Conservation (phyloP, 202 grass and related monocot genomes). For the Thinopyrum obtusiflorum region DNA sequence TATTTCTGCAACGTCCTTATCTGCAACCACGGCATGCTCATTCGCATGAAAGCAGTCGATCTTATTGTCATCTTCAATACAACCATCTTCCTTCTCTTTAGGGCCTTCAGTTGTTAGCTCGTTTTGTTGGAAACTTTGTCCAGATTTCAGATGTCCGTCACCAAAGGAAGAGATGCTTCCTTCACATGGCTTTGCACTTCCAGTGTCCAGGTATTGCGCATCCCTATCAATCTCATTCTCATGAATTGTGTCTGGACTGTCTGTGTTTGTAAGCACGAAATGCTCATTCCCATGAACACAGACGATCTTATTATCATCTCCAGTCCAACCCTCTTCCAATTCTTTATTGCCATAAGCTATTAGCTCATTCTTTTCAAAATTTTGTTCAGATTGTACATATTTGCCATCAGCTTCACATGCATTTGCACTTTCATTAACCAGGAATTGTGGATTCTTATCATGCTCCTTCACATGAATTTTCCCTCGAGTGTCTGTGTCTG, state of each 20-base stretch:
- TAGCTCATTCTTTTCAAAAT: constrained; percentile 26
- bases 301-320: background rate
- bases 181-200: constrained; percentile 51
- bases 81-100: constrained; percentile 38
- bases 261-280: background rate
- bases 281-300: background rate
- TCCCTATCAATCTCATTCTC: constrained; percentile 18
- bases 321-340: constrained; percentile 32
- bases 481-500: background rate
- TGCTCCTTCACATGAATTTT: background rate
- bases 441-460: constrained; percentile 15
- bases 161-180: constrained; percentile 51
- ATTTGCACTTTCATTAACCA: constrained; percentile 32
- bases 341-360: background rate
- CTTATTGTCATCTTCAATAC: background rate
- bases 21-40: background rate
- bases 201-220: constrained; percentile 9
- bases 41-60: background rate
- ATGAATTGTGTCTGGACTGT: background rate
- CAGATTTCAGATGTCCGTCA: constrained; percentile 40
- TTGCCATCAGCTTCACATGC: constrained; percentile 51
- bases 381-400: constrained; percentile 45
- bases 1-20: constrained; percentile 6
- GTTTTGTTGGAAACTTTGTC: constrained; percentile 43
- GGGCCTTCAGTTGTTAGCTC: background rate